These are phyloP conservation scores for Carpinus viminea DNA, from an alignment of 306 rosid genomes.

Conservation along the genomic window DNA sequence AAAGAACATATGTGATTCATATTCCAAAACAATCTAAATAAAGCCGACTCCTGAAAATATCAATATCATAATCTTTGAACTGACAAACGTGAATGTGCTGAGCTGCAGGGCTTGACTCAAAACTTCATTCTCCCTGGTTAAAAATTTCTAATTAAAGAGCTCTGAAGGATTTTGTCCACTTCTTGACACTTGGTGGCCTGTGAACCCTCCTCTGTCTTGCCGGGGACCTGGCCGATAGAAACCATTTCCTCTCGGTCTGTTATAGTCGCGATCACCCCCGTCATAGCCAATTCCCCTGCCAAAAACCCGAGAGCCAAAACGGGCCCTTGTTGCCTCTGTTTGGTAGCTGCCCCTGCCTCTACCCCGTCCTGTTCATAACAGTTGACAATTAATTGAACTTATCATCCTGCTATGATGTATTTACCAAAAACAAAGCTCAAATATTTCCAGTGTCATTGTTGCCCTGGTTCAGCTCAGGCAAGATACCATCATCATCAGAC, in stretches of 20 bases:
- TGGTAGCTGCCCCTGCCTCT: conserved; percentile 85
- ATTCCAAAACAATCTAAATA: conserved; percentile 35
- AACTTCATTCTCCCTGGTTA: conserved; percentile 29
- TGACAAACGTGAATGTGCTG: conserved; percentile 29
- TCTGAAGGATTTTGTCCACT: conserved; percentile 55
- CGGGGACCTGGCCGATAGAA: conserved; percentile 63
- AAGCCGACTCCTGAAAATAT: conserved; percentile 36
- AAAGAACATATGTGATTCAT: conserved; percentile 21
- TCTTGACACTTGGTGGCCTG: conserved; percentile 56
- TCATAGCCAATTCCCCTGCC: conserved; percentile 60
- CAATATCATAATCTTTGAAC: conserved; percentile 32
- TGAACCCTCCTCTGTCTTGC: conserved; percentile 60
- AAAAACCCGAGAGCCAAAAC: conserved; percentile 55
- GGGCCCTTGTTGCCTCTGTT: conserved; percentile 65
- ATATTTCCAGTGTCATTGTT: neutral
- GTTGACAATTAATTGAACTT: neutral
- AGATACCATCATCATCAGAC: neutral
- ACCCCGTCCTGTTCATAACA: conserved; percentile 75
- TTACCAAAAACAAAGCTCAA: neutral
- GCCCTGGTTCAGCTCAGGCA: neutral
- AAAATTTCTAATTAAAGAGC: conserved; percentile 34
- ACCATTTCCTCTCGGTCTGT: conserved; percentile 71
- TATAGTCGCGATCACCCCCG: conserved; percentile 65
- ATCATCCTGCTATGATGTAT: neutral
- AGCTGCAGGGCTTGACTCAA: conserved; percentile 51